Evolutionary conservation across 2,329 filamentous ascomycete genomes (phyloP), one percentile per base, ranked within the genome.

Genomic region (Epichloe hybrida): DNA sequence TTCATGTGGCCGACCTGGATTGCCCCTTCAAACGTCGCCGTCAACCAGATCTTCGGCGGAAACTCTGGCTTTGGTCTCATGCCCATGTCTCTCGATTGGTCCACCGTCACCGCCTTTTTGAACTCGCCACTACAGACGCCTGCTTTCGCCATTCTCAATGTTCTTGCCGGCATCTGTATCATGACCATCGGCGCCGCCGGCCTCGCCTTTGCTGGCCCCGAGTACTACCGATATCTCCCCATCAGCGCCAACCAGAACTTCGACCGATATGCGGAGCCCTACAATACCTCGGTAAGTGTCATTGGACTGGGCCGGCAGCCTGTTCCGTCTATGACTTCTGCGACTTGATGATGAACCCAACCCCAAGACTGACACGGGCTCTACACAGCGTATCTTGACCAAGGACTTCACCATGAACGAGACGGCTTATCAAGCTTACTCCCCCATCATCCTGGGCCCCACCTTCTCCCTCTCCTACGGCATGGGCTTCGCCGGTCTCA

Each of bases 21-120:
- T 55, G 74, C 73, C 9, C 81, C 81, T 2, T 70, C 80, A 36
- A 82, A 76, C 53, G 66, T 78, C 2, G 63, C 79, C 13, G 66
- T 84, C 52, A 85, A 85, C 60, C 80, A 84, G 59, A 59, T 85
- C 6, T 84, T 84, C 52, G 81, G 81, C 3, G 79, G 78, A 5
- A 71, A 72, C 50, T 76, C 75, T 5, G 81, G 81, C 0, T 65
- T 84, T 4, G 79, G 76, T 0, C 65, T 86, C 12, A 69, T 84
- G 27, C 81, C 81, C 11, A 72, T 84, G 13, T 83, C 80, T 0
- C 79, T 86, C 52, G 81, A 85, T 64, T 85, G 82, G 81, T 76
- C 74, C 47, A 72, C 79, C 49, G 69, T 82, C 52, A 72, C 75
- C 1, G 78, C 74, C 11, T 83, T 75, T 58, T 68, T 77, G 48